Conservation (phyloP, 2,329 filamentous ascomycete species). For the Emmonsia crescens region DNA sequence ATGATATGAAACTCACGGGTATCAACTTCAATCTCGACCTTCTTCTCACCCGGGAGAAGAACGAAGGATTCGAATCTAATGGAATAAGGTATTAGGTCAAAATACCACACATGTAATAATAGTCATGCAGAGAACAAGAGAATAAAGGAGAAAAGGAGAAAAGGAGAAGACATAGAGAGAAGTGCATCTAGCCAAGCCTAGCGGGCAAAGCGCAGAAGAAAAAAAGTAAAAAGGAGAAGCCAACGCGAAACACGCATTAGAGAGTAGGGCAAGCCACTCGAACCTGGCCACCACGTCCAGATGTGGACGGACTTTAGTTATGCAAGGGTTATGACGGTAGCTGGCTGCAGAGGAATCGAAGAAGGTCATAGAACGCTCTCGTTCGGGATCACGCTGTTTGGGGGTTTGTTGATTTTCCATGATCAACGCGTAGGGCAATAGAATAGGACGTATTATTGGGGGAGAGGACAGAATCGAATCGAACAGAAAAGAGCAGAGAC, state of each 20-base stretch:
- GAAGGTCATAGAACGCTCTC: constrained; percentile 5
- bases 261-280: constrained; percentile 5
- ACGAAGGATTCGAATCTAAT: constrained; percentile 86
- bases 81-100: neutral
- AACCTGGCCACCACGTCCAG: constrained; percentile 10
- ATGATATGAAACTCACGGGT: constrained; percentile 54
- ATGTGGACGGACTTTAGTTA: constrained; percentile 12
- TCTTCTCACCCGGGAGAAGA: constrained; percentile 79
- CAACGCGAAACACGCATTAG: neutral
- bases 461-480: too few species aligned
- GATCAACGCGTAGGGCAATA: neutral
- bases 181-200: neutral
- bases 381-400: constrained; percentile 2
- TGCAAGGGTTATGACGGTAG: constrained; percentile 13
- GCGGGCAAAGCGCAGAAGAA: neutral
- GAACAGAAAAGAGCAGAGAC: neutral
- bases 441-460: too few species aligned
- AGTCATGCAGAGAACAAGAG: neutral
- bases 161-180: neutral
- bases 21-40: constrained; percentile 78
- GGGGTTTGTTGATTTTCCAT: neutral
- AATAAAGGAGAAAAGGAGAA: neutral
- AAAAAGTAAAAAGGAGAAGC: neutral
- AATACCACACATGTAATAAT: neutral
- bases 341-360: constrained; percentile 11